These are phyloP conservation scores for Globisporangium nodosum DNA, from an alignment of 352 stramenopile genomes.

Conservation along the genomic window DNA sequence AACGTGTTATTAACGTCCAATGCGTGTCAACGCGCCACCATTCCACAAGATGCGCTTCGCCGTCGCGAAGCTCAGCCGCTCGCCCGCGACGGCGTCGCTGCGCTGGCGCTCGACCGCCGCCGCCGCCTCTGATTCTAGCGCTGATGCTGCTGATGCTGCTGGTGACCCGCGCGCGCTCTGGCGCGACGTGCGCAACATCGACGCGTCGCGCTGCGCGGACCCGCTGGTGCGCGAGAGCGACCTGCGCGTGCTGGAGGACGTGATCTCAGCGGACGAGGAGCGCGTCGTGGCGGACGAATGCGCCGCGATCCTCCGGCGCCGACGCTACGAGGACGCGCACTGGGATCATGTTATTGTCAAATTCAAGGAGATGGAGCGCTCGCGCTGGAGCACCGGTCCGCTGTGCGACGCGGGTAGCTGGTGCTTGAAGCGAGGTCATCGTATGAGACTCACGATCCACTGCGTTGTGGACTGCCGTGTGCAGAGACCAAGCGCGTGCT, in stretches of 20 bases:
- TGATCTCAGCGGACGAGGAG: slow-evolving; percentile 77
- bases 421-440: background rate
- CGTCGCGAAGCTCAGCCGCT: no score
- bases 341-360: slow-evolving; percentile 87
- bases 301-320: slow-evolving; percentile 45
- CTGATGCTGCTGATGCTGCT: background rate
- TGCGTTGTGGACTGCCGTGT: background rate
- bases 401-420: no score
- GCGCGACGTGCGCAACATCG: slow-evolving; percentile 36
- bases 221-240: slow-evolving; percentile 50
- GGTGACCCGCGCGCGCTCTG: slow-evolving; percentile 13
- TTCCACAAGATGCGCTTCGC: no score
- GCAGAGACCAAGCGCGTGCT: slow-evolving; percentile 61
- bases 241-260: slow-evolving; percentile 55
- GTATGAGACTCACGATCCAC: no score
- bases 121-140: no score
- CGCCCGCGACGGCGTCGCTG: no score
- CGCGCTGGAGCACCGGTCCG: slow-evolving; percentile 58
- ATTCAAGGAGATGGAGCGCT: slow-evolving; percentile 87
- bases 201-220: slow-evolving; percentile 54
- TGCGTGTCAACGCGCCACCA: no score
- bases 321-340: slow-evolving; percentile 76
- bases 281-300: slow-evolving; percentile 66
- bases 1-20: no score
- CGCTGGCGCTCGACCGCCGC: no score